Conservation (phyloP, 768 basidiomycete genomes). For the Leccinum rimulosum region DNA sequence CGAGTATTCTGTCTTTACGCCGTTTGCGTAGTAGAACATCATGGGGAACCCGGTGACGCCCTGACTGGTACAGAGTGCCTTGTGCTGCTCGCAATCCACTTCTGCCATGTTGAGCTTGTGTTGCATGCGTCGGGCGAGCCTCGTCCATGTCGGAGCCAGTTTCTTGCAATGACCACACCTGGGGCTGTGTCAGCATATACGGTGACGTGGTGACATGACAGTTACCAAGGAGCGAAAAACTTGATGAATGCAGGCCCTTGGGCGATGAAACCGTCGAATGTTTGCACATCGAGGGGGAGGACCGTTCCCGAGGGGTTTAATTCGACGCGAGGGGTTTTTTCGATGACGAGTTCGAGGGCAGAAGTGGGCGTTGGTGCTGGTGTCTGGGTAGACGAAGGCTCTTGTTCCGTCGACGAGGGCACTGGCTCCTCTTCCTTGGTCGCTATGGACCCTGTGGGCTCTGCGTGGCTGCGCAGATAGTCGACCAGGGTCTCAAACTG, state of each 20-base stretch:
- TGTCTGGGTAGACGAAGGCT: neutral
- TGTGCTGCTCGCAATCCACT: conserved; percentile 84
- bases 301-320: conserved; percentile 28
- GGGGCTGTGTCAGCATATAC: neutral
- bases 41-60: conserved; percentile 82
- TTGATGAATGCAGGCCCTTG: conserved; percentile 62
- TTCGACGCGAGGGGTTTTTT: conserved; percentile 13
- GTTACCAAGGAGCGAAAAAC: conserved; percentile 89
- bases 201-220: neutral
- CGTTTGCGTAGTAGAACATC: conserved; percentile 61
- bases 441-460: conserved; percentile 14
- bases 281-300: conserved; percentile 24
- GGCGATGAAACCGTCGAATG: conserved; percentile 39
- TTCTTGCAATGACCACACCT: conserved; percentile 97
- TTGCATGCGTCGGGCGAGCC: conserved; percentile 70
- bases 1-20: conserved; percentile 70
- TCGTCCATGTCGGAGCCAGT: conserved; percentile 77
- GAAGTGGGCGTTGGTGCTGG: conserved; percentile 5
- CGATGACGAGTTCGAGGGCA: conserved; percentile 11
- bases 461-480: conserved; percentile 51
- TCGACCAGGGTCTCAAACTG: conserved; percentile 51
- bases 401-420: conserved; percentile 6
- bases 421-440: neutral
- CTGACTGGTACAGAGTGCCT: conserved; percentile 61
- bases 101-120: conserved; percentile 75